Base-by-base conservation (phyloP, 2,329 filamentous ascomycete species). In the Monilinia fructigena region DNA sequence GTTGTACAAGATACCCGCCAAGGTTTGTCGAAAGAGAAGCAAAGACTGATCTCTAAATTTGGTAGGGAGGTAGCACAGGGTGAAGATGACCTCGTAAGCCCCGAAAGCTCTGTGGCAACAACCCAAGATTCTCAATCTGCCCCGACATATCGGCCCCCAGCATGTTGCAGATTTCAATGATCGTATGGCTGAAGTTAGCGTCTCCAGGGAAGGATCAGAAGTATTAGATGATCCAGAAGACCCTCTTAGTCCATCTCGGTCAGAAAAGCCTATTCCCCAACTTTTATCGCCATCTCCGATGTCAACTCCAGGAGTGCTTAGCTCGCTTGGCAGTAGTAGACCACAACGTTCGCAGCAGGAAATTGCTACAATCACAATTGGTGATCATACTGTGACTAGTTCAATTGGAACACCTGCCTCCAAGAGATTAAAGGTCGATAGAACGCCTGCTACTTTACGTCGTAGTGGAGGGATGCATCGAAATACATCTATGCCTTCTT, bases 311-410 rank as follows among this genome's bases (percentile, higher is more conserved):
- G 70, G 70, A 5, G 64, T 74, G 31, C 67, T 72, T 7, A 72
- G 71, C 72, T 66, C 68, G 63, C 68, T 74, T 63, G 68, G 70
- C 42, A 68, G 56, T 45, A 31, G 72, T 31, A 70, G 68, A 66
- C 53, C 66, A 45, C 66, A 70, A 55, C 66, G 71, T 63, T 58
- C 65, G n/a, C 67, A 68, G 63, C 48, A 69, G 50, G 72, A 75
- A 63, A 71, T 71, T n/a, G 75, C 75, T 20, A 77, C 74, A 18
- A 76, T 77, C 50, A 76, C 72, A 4, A 77, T 76, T 63, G 75
- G 74, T 23, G 70, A 75, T 40, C 71, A 75, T 35, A 76, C 74
- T 3, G 67, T 74, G 18, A 76, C 71, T 8, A 75, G 74, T 47
- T 70, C 72, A 23, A 74, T 77, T 64, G 75, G 74, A 14, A 72